These are phyloP conservation scores for Alternaria novae-zelandiae DNA, from an alignment of 2,329 filamentous ascomycete genomes.

Conservation along the genomic window DNA sequence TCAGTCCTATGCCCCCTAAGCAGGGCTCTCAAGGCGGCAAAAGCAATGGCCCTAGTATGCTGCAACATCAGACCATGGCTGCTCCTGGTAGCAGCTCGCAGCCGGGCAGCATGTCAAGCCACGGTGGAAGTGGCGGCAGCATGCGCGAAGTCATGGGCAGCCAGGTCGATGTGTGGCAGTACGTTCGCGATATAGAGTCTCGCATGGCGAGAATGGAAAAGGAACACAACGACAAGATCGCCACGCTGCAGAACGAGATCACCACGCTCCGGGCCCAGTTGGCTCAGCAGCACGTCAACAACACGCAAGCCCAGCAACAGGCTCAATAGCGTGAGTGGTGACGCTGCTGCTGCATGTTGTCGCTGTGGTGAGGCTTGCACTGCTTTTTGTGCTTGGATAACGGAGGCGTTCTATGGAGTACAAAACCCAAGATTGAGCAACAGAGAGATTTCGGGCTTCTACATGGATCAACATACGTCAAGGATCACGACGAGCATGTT, in stretches of 20 bases:
- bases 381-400: constrained; percentile 1
- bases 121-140: constrained; percentile 65
- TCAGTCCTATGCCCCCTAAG: constrained; percentile 45
- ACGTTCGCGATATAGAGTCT: constrained; percentile 73
- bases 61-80: constrained; percentile 49
- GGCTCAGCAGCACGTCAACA: constrained; percentile 44
- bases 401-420: constrained; percentile 13
- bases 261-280: constrained; percentile 46
- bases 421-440: constrained; percentile 18
- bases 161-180: constrained; percentile 68
- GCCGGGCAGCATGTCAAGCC: constrained; percentile 58
- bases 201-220: constrained; percentile 55
- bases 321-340: constrained; percentile 7
- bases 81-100: constrained; percentile 54
- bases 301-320: constrained; percentile 26
- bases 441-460: constrained; percentile 14
- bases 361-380: neutral
- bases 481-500: constrained; percentile 17
- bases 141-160: constrained; percentile 71
- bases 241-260: constrained; percentile 54
- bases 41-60: constrained; percentile 48
- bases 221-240: constrained; percentile 55
- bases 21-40: constrained; percentile 42
- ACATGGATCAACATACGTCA: constrained; percentile 18
- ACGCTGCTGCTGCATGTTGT: neutral